Conservation (phyloP, 768 basidiomycete genomes). For the Strobilomyces echinocephalus region DNA sequence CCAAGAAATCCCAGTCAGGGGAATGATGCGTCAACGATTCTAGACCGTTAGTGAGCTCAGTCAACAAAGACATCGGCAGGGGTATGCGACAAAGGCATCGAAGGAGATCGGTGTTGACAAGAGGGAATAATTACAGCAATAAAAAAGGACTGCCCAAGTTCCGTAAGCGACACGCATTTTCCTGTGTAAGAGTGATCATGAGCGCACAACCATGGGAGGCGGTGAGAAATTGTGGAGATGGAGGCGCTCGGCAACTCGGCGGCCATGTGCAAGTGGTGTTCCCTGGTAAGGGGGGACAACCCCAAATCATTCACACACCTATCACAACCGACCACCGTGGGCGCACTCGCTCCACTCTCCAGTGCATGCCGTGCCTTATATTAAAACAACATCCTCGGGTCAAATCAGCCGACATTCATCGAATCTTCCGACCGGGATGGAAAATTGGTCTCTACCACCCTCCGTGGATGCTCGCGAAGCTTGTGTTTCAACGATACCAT, state of each 20-base stretch:
- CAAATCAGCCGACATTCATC: slow-evolving; percentile 30
- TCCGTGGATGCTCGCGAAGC: slow-evolving; percentile 23
- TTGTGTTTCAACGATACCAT: slow-evolving; percentile 30
- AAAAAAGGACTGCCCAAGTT: slow-evolving; percentile 19
- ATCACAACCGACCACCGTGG: slow-evolving; percentile 20
- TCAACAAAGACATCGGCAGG: slow-evolving; percentile 22
- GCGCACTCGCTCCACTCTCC: slow-evolving; percentile 22
- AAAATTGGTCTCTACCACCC: slow-evolving; percentile 10
- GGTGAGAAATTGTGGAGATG: slow-evolving; percentile 35
- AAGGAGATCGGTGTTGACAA: slow-evolving; percentile 7
- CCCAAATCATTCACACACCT: slow-evolving; percentile 24
- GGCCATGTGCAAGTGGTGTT: slow-evolving; percentile 8
- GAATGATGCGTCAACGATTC: slow-evolving; percentile 20
- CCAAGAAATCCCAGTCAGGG: slow-evolving; percentile 32
- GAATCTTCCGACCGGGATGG: slow-evolving; percentile 23
- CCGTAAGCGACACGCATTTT: slow-evolving; percentile 29
- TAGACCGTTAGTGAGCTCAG: slow-evolving; percentile 24
- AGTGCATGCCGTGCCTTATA: slow-evolving; percentile 12
- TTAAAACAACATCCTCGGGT: slow-evolving; percentile 19
- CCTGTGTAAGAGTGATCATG: slow-evolving; percentile 31
- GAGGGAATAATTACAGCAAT: slow-evolving; percentile 19
- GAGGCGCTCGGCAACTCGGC: slow-evolving; percentile 33
- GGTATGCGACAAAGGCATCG: slow-evolving; percentile 13
- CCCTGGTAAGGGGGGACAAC: slow-evolving; percentile 16
- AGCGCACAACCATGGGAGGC: slow-evolving; percentile 23